Evolutionary conservation across 768 basidiomycete species (phyloP), one percentile per base, ranked within the genome.

Genomic region (Chlorophyllum brunneum): DNA sequence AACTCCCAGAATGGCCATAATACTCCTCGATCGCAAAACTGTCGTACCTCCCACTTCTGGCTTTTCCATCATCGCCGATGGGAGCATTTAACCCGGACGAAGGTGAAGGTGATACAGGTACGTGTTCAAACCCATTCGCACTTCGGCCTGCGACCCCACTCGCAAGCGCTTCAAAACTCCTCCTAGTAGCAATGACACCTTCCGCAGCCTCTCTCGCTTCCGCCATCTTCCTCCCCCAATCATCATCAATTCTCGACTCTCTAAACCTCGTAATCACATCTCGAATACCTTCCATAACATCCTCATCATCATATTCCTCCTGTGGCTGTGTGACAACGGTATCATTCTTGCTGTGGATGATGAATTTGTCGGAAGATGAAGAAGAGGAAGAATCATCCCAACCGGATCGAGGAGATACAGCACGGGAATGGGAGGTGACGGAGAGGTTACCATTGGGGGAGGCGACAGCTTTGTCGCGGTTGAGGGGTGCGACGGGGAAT

Each of bases 401-500:
- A 11, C 20, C 42, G 9, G 9, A 30, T 18, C 29, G 16, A 18
- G 34, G 48, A 26, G 18, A 50, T 4, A 18, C 27, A 18, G 33
- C 47, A 10, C 30, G 37, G 10, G 20, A 34, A 8, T 26, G 37
- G 38, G 8, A 8, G 18, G 20, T 49, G 16, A 22, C 29, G 37
- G 48, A 29, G 26, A 30, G 26, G 20, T 11, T 31, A 40, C 22
- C 11, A n/a, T 23, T 48, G 23, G 34, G 16, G 41, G 24, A 22
- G 20, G 13, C 24, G 41, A 26, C 31, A 23, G 43, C 6, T 38
- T 36, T 10, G 13, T 29, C 13, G 50, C 40, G 15, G 24, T 20
- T 10, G 48, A 77, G 55, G 16, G 78, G 77, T 8, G 64, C 65
- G n/a, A 70, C 46, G 20, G 81, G 80, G 66, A 82, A 81, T 0